Conservation (phyloP, 2,329 filamentous ascomycete genomes). For the Pseudomassariella vexata region DNA sequence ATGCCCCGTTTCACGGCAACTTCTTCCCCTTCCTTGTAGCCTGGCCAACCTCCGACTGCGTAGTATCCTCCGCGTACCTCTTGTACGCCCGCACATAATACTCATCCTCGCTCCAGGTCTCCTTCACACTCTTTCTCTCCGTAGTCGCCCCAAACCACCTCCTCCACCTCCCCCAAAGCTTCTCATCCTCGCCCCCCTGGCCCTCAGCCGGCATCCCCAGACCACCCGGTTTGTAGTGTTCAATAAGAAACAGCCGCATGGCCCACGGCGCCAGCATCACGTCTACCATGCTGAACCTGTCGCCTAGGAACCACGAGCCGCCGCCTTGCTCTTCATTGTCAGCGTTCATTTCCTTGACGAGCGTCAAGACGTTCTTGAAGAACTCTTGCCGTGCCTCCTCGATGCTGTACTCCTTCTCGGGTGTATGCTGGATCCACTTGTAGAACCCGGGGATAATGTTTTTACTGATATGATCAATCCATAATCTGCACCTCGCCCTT, state of each 20-base stretch:
- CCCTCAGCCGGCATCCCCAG: slow-evolving; percentile 33
- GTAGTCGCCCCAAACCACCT: slow-evolving; percentile 57
- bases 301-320: slow-evolving; percentile 65
- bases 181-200: slow-evolving; percentile 38
- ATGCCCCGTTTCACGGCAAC: slow-evolving; percentile 45
- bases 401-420: slow-evolving; percentile 40
- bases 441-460: slow-evolving; percentile 67
- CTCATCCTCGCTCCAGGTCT: slow-evolving; percentile 63
- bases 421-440: slow-evolving; percentile 51
- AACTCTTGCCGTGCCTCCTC: slow-evolving; percentile 54
- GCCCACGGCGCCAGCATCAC: slow-evolving; percentile 69
- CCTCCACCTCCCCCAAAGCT: slow-evolving; percentile 59
- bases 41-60: slow-evolving; percentile 55
- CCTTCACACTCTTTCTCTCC: slow-evolving; percentile 54
- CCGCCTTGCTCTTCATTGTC: no score
- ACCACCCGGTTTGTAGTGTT: slow-evolving; percentile 63
- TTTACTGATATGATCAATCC: slow-evolving; percentile 66
- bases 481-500: slow-evolving; percentile 60
- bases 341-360: slow-evolving; percentile 59
- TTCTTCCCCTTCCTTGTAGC: slow-evolving; percentile 57
- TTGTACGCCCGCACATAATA: slow-evolving; percentile 65
- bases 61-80: slow-evolving; percentile 60
- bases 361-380: slow-evolving; percentile 49
- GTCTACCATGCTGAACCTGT: slow-evolving; percentile 61
- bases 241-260: slow-evolving; percentile 65